Conservation (phyloP, 2,329 filamentous ascomycete genomes). For the Fusarium acutatum region DNA sequence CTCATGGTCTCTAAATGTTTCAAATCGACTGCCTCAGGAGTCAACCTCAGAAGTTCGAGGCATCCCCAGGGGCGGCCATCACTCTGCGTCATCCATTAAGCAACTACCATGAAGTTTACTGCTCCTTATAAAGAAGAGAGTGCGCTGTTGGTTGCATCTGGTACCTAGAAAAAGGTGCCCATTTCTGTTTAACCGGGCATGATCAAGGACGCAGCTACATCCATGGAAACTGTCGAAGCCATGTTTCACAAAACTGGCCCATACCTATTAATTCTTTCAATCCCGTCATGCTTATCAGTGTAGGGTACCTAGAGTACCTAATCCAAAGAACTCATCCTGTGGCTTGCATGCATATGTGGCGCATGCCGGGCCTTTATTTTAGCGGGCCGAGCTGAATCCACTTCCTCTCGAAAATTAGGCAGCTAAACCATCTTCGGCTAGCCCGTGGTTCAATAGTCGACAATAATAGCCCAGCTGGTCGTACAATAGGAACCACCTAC, state of each 20-base stretch:
- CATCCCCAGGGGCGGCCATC: background rate
- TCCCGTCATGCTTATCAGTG: background rate
- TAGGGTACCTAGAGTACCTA: background rate
- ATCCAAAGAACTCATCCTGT: background rate
- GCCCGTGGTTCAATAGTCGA: background rate
- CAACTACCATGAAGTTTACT: background rate
- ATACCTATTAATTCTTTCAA: background rate
- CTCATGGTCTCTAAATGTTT: conserved; percentile 22
- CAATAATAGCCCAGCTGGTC: conserved; percentile 8
- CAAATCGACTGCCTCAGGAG: conserved; percentile 6
- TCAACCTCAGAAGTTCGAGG: background rate
- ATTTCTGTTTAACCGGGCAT: background rate
- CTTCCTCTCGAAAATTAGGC: background rate
- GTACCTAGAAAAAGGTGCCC: background rate
- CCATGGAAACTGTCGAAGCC: background rate
- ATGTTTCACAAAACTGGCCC: conserved; percentile 24
- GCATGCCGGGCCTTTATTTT: conserved; percentile 33
- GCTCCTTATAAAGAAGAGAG: background rate
- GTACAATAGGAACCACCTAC: conserved; percentile 11
- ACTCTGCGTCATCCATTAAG: background rate
- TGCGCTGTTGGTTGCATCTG: background rate
- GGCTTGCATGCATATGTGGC: conserved; percentile 16
- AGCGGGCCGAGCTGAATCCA: conserved; percentile 28
- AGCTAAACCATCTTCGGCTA: conserved; percentile 2
- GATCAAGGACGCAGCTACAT: background rate